Conservation (phyloP, 163 green algal species). For the Scenedesmus sp. region DNA sequence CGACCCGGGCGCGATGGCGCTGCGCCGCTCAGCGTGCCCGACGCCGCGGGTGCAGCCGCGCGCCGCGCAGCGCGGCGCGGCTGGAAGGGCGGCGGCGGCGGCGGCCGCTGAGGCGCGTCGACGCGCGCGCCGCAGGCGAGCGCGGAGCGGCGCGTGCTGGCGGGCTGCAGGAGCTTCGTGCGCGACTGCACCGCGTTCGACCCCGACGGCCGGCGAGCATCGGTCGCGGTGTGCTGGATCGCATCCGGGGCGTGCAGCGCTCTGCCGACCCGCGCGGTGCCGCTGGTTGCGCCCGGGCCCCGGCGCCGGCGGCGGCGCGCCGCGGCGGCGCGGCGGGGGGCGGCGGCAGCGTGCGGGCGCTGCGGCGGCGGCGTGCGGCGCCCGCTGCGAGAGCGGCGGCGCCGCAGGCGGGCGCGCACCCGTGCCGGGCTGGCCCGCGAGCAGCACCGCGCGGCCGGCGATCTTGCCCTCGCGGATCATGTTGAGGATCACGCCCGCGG, state of each 20-base stretch:
- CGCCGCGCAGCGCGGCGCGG: too few species aligned
- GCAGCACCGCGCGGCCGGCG: slow-evolving; percentile 92
- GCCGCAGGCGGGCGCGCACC: too few species aligned
- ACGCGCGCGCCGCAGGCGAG: slow-evolving; percentile 14
- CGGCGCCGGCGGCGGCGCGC: too few species aligned
- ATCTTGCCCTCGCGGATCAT: slow-evolving; percentile 99
- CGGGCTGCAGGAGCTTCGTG: slow-evolving; percentile 53
- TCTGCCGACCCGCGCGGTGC: background rate
- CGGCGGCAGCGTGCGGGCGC: too few species aligned
- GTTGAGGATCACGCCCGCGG: slow-evolving; percentile 93
- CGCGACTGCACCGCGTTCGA: slow-evolving; percentile 57
- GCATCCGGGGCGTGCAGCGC: slow-evolving; percentile 15
- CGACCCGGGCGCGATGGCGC: slow-evolving; percentile 57
- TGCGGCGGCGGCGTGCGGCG: too few species aligned
- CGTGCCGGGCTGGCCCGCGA: slow-evolving; percentile 96
- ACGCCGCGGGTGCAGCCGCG: slow-evolving; percentile 1
- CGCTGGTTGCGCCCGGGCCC: too few species aligned
- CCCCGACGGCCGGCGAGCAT: slow-evolving; percentile 31
- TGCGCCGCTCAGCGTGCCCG: slow-evolving; percentile 47
- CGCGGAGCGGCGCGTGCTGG: slow-evolving; percentile 13
- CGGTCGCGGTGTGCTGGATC: slow-evolving; percentile 20
- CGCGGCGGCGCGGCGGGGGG: too few species aligned
- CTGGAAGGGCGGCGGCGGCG: too few species aligned
- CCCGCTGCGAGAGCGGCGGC: too few species aligned
- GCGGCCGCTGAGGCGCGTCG: too few species aligned